Conservation (phyloP, 1,139 yeast species). For the Protomyces inundatus region DNA sequence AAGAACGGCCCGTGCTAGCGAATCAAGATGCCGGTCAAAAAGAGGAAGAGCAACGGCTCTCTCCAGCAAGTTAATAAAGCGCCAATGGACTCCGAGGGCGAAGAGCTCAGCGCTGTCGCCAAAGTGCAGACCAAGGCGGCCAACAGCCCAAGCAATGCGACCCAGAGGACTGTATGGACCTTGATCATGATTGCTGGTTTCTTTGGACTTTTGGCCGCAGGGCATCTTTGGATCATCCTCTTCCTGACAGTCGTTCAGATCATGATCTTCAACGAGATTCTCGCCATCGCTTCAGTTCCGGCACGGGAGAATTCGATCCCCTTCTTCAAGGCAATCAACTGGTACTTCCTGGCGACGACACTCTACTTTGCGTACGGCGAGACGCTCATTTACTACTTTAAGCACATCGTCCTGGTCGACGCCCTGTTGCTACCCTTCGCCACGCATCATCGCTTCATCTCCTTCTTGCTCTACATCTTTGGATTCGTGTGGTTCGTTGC, state of each 20-base stretch:
- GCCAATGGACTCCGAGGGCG: not conserved
- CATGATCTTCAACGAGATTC: conserved; percentile 84
- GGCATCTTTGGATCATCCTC: conserved; percentile 74
- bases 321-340: conserved; percentile 75
- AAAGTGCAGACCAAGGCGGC: not conserved
- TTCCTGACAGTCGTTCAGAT: conserved; percentile 70
- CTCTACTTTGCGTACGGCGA: conserved; percentile 87
- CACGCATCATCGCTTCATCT: conserved; percentile 72
- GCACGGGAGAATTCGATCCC: conserved; percentile 80
- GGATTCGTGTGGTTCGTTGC: conserved; percentile 83
- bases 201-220: conserved; percentile 68
- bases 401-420: conserved; percentile 46
- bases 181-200: conserved; percentile 80
- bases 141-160: conserved; percentile 13
- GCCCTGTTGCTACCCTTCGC: conserved; percentile 46
- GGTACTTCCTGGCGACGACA: conserved; percentile 69
- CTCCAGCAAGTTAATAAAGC: not conserved
- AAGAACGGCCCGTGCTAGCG: too few species aligned
- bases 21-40: not conserved
- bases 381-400: conserved; percentile 61
- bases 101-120: not conserved
- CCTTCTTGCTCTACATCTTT: conserved; percentile 75
- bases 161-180: conserved; percentile 83
- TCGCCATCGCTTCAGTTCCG: conserved; percentile 73
- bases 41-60: not conserved